Evolutionary conservation across 768 basidiomycete species (phyloP).

Genomic region (Amanita rimosa): DNA sequence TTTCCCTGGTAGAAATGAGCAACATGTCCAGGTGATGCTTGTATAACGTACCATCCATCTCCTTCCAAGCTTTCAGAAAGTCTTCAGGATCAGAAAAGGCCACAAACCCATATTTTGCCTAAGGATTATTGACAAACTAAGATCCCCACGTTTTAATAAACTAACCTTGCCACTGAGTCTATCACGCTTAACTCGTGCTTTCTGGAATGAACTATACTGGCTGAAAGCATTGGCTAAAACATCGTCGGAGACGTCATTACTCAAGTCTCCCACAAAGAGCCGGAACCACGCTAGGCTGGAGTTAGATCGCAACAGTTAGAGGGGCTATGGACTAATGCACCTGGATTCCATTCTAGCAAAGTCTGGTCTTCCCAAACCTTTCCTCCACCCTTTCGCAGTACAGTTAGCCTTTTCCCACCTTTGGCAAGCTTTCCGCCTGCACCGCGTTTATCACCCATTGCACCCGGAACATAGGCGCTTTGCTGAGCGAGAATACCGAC

Average conservation of each 20-base stretch:
- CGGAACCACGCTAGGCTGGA: slow-evolving; percentile 80
- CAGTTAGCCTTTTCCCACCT: slow-evolving; percentile 87
- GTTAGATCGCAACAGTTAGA: not conserved
- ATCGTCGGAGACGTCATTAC: slow-evolving; percentile 96
- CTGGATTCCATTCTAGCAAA: slow-evolving; percentile 93
- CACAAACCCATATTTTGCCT: slow-evolving; percentile 97
- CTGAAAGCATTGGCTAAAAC: slow-evolving; percentile 88
- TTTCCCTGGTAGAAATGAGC: slow-evolving; percentile 45
- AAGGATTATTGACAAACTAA: not conserved
- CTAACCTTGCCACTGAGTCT: slow-evolving; percentile 84
- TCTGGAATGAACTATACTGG: slow-evolving; percentile 88
- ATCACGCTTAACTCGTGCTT: slow-evolving; percentile 92
- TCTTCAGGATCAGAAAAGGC: slow-evolving; percentile 98
- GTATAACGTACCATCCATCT: slow-evolving; percentile 81
- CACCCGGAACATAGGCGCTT: slow-evolving; percentile 87
- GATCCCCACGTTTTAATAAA: not conserved
- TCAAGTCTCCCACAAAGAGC: slow-evolving; percentile 93
- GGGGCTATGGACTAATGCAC: slow-evolving; percentile 37
- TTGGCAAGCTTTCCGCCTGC: slow-evolving; percentile 80
- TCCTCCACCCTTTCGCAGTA: slow-evolving; percentile 89
- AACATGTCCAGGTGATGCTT: not conserved
- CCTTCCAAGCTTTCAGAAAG: slow-evolving; percentile 97
- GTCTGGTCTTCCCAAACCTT: slow-evolving; percentile 99
- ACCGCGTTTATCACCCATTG: slow-evolving; percentile 81
- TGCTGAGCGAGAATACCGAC: slow-evolving; percentile 86